phyloP scores from a whole-genome alignment of 208 protist species.

The Trichomonas gallinae region DNA sequence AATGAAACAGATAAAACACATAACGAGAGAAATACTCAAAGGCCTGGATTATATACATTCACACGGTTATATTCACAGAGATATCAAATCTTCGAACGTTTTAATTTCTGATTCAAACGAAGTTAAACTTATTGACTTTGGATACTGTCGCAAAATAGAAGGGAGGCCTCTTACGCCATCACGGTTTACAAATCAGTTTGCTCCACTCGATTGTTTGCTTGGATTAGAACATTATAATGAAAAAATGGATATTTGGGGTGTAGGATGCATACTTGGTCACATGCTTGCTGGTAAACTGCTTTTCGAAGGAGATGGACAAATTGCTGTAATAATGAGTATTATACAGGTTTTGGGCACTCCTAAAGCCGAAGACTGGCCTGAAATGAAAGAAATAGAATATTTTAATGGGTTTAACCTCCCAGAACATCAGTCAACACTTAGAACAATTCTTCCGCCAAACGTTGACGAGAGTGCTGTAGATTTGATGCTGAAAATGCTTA shows the following conservation, averaged over 20 bases:
- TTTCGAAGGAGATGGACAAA: neutral
- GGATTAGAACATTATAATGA: neutral
- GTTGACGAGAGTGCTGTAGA: neutral
- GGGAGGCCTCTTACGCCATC: neutral
- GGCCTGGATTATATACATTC: neutral
- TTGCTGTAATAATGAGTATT: neutral
- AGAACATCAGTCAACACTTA: neutral
- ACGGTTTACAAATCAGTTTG: neutral
- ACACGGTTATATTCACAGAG: neutral
- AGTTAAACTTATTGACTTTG: conserved; percentile 1
- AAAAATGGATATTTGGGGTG: neutral
- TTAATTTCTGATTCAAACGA: neutral
- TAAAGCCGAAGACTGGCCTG: neutral
- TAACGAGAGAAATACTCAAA: neutral
- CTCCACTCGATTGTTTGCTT: neutral
- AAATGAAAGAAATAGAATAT: neutral
- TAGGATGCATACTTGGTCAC: neutral
- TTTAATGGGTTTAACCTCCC: neutral
- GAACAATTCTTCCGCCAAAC: neutral
- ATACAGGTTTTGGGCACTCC: neutral
- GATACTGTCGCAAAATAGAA: neutral
- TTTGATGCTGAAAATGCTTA: neutral
- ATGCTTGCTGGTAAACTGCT: neutral
- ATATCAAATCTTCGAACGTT: neutral
- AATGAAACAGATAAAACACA: neutral